Evolutionary conservation across 495 filamentous ascomycete species (phyloP), one percentile per base, ranked within the genome.

Genomic region (Penicillium arizonense): DNA sequence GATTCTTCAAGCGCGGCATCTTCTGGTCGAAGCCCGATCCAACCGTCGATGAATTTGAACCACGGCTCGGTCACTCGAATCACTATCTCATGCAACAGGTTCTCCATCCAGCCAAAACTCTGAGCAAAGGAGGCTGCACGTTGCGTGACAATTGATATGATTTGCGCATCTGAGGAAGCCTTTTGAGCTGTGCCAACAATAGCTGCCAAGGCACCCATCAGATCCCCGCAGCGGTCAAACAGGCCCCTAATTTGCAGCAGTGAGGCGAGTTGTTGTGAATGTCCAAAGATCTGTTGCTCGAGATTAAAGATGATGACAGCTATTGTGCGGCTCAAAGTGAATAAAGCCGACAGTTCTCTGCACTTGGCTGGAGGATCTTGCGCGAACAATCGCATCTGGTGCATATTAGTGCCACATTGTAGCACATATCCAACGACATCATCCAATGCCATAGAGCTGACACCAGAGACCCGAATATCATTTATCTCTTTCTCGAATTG

Each of bases 1-100:
- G 81, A 38, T 42, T 75, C 68, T 34, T 48, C 58, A 11, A 70
- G 69, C 4, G 79, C 58, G 5, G 78, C 74, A 13, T 73, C 69
- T 48, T 86, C 84, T 7, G 73, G 64, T 47, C 74, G 80, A 9
- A 94, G 74, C 0, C 91, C 91, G 50, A 92, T 79, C 89, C 90
- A 96, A 46, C 84, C 80, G 39, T 88, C 83, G 2, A 88, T 72
- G 44, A 86, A 81, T 14, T 83, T 79, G 34, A 88, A 75, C 86
- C 89, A 96, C 3, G 93, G 75, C 11, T 52, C 57, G 9, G 83
- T 83, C 0, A 88, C 80, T 13, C 82, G 78, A 8, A 76, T 70
- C 8, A 96, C 63, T 1, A 96, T 75, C 54, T 89, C 82, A 24
- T 84, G 73, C 36, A 90, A 68, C n/a, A 87, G 70, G 18, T 77